Evolutionary conservation across 768 basidiomycete genomes (phyloP), one percentile per base, ranked within the genome.

Genomic region (Boletus coccyginus): DNA sequence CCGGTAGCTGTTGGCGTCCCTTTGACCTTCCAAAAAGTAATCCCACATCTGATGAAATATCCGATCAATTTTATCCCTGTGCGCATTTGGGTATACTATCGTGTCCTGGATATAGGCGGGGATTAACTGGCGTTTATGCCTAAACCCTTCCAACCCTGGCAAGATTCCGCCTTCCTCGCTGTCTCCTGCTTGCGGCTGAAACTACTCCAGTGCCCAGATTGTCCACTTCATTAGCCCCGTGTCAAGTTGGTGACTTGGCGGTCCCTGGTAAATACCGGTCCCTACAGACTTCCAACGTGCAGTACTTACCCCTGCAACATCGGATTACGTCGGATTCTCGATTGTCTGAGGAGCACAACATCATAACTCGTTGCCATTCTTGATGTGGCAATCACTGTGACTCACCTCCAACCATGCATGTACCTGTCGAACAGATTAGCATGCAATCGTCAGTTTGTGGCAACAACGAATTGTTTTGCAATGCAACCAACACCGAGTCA

Each of bases 291-390:
- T 73, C 94, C 95, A 97, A 11, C 83, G 80, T n/a, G n/a, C n/a
- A n/a, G n/a, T n/a, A n/a, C n/a, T 94, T 94, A 94, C 96, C 7
- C 94, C 95, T 44, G 88, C 87, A 53, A 95, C 33, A 12, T 92
- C 27, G 4, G 27, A 27, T 27, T 27, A 27, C 27, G 69, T 94
- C 92, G 79, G 90, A 94, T 69, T 89, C 90, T 48, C 92, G 92
- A 63, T 94, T 94, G 69, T 94, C 92, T 90, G 40, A 50, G 44
- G 53, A 62, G 46, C 14, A 42, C 21, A 56, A 40, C 41, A 55
- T 60, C 39, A 27, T 27, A 65, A 62, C 54, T 43, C 5, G 46
- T 47, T n/a, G 52, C 49, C 52, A 40, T 43, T 21, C 31, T 24
- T 58, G 32, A 31, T 39, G 50, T 50, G 58, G 48, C 46, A 46